Conservation (phyloP, 176 grass and related monocot genomes). For the Microstegium vimineum region DNA sequence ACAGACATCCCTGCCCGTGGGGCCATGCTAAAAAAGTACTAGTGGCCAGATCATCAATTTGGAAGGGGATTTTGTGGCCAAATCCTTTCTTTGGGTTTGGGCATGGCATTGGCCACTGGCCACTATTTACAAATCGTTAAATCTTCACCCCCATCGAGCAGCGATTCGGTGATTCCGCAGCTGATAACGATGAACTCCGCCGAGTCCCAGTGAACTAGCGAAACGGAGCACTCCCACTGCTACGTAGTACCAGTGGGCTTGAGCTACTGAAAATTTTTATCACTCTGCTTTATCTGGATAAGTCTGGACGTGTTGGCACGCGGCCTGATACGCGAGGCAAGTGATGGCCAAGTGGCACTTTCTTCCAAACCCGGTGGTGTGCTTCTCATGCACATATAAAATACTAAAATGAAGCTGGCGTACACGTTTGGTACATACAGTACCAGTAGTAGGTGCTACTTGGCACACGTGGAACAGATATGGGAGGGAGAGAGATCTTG, state of each 20-base stretch:
- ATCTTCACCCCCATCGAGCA: not conserved
- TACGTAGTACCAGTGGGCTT: not conserved
- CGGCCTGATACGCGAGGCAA: not conserved
- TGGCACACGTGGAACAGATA: slow-evolving; percentile 16
- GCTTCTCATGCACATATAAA: not conserved
- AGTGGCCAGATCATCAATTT: not conserved
- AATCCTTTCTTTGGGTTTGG: not conserved
- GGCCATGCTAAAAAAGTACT: slow-evolving; percentile 9
- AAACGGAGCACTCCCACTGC: not conserved
- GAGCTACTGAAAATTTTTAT: not conserved
- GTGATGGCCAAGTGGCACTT: slow-evolving; percentile 19
- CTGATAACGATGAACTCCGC: slow-evolving; percentile 9
- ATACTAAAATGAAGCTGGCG: not conserved
- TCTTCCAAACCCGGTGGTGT: not conserved
- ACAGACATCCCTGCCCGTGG: not conserved
- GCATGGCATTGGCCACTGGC: not conserved
- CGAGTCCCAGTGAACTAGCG: not conserved
- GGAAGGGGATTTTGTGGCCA: not conserved
- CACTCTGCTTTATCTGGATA: not conserved
- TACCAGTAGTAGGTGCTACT: not conserved
- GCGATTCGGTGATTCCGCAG: not conserved
- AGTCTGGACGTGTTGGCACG: not conserved
- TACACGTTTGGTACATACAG: slow-evolving; percentile 33
- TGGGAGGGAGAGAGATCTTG: not conserved
- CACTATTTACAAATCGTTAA: not conserved